Conservation (phyloP, 2,329 filamentous ascomycete species). For the Cercospora citrullina region DNA sequence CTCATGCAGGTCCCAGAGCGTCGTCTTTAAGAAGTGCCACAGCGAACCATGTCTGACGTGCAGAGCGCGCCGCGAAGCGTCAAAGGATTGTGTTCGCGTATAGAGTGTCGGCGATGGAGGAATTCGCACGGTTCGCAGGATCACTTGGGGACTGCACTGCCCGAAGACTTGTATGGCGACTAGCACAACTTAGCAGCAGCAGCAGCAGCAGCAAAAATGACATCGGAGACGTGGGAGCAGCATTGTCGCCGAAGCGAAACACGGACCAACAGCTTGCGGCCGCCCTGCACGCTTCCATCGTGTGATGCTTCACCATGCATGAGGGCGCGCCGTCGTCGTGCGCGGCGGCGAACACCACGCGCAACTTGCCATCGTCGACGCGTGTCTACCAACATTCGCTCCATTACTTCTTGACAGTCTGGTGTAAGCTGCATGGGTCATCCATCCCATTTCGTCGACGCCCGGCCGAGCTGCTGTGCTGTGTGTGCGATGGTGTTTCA, state of each 20-base stretch:
- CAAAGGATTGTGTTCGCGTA: slow-evolving; percentile 1
- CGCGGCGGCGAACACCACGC: background rate
- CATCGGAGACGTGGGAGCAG: background rate
- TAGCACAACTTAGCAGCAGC: background rate
- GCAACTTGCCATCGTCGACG: background rate
- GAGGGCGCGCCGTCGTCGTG: slow-evolving; percentile 1
- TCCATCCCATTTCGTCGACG: background rate
- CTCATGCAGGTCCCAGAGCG: slow-evolving; percentile 13
- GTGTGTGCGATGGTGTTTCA: background rate
- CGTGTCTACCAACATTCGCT: background rate
- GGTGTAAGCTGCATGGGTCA: background rate
- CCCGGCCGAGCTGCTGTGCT: background rate
- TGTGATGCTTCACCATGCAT: slow-evolving; percentile 5
- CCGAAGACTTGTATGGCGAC: background rate
- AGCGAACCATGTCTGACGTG: background rate
- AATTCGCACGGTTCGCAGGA: background rate
- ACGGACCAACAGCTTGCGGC: slow-evolving; percentile 9
- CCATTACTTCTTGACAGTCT: background rate
- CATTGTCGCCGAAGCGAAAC: slow-evolving; percentile 3
- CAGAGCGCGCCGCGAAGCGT: background rate
- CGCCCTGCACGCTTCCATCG: background rate
- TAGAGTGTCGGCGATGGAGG: background rate
- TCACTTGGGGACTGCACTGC: slow-evolving; percentile 1
- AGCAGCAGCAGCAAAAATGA: background rate
- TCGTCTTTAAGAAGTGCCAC: background rate